Percentiles rank a stretch among this genome's conserved stretches.
phyloP scores from a whole-genome alignment of 169 alveolate species.

The Babesia bovis region DNA sequence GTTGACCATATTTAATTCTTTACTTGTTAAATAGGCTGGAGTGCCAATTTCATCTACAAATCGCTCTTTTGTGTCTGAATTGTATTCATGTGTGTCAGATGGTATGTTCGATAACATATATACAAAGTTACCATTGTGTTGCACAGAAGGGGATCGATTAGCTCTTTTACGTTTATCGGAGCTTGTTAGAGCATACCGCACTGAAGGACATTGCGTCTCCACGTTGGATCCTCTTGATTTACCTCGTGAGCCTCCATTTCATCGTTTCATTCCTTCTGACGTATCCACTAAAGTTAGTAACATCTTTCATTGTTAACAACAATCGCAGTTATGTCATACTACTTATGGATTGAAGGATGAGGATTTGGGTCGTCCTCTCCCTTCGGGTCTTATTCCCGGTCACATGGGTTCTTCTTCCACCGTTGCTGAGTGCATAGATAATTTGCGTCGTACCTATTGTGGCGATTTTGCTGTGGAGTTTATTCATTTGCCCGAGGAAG shows the following conservation, averaged over 20 bases:
- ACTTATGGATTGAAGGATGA: conserved; percentile 34
- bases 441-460: conserved; percentile 67
- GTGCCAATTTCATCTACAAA: not conserved
- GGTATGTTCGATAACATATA: not conserved
- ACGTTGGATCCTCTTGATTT: conserved; percentile 72
- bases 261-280: conserved; percentile 35
- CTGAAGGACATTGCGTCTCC: conserved; percentile 69
- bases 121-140: not conserved
- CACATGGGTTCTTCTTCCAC: conserved; percentile 46
- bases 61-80: conserved; percentile 6
- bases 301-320: not conserved
- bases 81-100: conserved; percentile 9
- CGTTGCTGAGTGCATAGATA: conserved; percentile 50
- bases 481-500: conserved; percentile 67
- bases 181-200: conserved; percentile 69
- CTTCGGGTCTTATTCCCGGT: conserved; percentile 30
- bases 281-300: conserved; percentile 1
- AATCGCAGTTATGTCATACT: conserved; percentile 12
- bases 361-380: conserved; percentile 20
- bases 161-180: conserved; percentile 64
- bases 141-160: conserved; percentile 3
- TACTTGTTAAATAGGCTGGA: not conserved
- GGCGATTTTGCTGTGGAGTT: conserved; percentile 72
- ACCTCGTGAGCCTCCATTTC: conserved; percentile 74
- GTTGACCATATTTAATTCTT: not conserved